Conservation (phyloP, 345 rosid species). For the Orychophragmus violaceus region DNA sequence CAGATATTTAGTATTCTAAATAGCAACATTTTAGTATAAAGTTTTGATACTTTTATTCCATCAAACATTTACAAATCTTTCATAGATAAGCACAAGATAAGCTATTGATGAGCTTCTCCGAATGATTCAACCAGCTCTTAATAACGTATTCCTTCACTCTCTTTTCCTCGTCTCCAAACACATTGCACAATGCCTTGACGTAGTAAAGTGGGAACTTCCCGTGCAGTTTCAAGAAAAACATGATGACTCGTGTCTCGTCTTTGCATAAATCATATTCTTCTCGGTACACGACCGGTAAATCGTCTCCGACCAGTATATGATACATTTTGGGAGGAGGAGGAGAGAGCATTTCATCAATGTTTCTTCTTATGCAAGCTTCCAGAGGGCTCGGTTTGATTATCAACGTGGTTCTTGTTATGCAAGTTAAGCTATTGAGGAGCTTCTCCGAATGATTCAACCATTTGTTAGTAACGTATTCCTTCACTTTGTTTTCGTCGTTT, state of each 20-base stretch:
- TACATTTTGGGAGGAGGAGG: neutral
- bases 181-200: neutral
- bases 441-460: slow-evolving; percentile 6
- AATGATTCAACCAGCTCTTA: neutral
- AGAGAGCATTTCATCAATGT: neutral
- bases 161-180: neutral
- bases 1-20: too few relatives aligned
- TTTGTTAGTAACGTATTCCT: slow-evolving; percentile 2
- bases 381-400: neutral
- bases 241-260: neutral
- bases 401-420: neutral
- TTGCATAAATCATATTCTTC: too few relatives aligned
- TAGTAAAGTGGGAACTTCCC: neutral
- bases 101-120: neutral
- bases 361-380: slow-evolving; percentile 20
- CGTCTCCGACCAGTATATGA: neutral
- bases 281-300: too few relatives aligned
- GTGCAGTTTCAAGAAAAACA: neutral
- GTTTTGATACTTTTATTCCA: neutral
- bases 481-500: slow-evolving; percentile 2
- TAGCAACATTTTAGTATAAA: neutral
- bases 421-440: neutral
- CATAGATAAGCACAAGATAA: neutral
- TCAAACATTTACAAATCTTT: neutral
- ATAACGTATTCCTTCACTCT: neutral